Base-by-base conservation (phyloP, 2,329 filamentous ascomycete genomes). In the Ophiostoma populinum region DNA sequence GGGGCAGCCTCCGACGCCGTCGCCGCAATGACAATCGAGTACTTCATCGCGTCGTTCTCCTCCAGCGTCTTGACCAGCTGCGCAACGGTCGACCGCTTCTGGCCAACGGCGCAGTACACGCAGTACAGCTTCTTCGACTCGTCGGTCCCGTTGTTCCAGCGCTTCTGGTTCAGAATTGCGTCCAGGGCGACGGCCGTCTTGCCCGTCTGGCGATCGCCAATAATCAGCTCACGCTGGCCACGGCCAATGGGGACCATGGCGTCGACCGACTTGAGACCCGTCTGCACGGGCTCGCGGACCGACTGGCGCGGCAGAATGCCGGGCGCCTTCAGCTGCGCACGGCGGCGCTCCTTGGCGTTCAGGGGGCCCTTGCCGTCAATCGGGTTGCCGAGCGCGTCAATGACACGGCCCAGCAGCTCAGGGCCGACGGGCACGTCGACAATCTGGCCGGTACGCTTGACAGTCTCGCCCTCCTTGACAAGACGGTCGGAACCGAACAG, bases 181-280 rank as follows among this genome's bases (percentile, higher is more conserved):
- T 98, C 90, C 44, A 98, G 82, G 55, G 80, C 87, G 58, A 98
- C 87, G 54, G 90, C 90, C 57, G 90, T 98, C 80, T 98, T 98
- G 65, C 90, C 90, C 53, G 90, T 98, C 69, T 98, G 90, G 85
- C 90, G 90, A 61, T 98, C 90, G 71, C 90, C 90, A 64, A 98
- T 98, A 63, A 98, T 95, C 75, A 98, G 70, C 72, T 98, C 90
- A 87, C 90, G 90, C 75, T 98, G 90, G 57, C 90, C 90, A 87
- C 90, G 90, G 61, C 90, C 90, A 54, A 98, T 94, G 54, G 90
- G 90, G 52, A 98, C 90, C 90, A 98, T 95, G 66, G 90, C 86
- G 60, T 98, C 90, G 68, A 98, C 73, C 52, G 83, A 93, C 75
- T 98, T 98, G 53, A 95, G 78, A 71, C 90, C 90, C 59, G 90